These are phyloP conservation scores for Monosporascus sp. DNA, from an alignment of 2,329 filamentous ascomycete genomes.

Conservation along the genomic window DNA sequence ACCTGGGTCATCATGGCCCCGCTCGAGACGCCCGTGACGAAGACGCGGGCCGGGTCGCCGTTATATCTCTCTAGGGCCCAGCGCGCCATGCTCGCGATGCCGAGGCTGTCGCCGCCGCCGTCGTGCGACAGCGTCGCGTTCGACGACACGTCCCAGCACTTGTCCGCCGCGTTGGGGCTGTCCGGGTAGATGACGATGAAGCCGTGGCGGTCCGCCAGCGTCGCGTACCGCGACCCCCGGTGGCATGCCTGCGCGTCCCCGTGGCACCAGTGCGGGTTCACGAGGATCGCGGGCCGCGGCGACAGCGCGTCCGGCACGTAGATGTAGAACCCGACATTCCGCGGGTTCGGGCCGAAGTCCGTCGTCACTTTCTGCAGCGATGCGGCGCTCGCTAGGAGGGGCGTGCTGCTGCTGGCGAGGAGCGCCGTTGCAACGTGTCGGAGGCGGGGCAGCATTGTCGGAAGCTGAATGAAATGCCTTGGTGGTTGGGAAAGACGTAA, in stretches of 20 bases:
- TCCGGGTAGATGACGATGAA: constrained; percentile 26
- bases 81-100: constrained; percentile 32
- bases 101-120: constrained; percentile 32
- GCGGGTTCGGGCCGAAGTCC: constrained; percentile 41
- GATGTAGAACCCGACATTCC: constrained; percentile 47
- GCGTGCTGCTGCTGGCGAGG: neutral
- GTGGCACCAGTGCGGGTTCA: constrained; percentile 53
- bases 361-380: constrained; percentile 22
- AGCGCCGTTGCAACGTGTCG: neutral
- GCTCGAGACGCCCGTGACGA: constrained; percentile 26
- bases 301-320: constrained; percentile 38
- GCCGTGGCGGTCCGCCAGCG: constrained; percentile 44
- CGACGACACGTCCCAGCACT: constrained; percentile 56
- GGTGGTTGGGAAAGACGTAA: too few relatives aligned
- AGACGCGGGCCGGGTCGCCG: constrained; percentile 25
- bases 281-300: constrained; percentile 43
- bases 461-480: neutral
- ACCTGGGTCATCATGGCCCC: constrained; percentile 31
- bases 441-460: neutral
- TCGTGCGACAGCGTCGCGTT: constrained; percentile 25
- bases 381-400: constrained; percentile 10
- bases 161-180: constrained; percentile 30
- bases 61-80: constrained; percentile 28
- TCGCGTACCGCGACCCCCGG: constrained; percentile 45
- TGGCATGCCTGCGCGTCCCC: constrained; percentile 47